Evolutionary conservation across 768 basidiomycete species (phyloP).

Genomic region (Mycena galericulata): DNA sequence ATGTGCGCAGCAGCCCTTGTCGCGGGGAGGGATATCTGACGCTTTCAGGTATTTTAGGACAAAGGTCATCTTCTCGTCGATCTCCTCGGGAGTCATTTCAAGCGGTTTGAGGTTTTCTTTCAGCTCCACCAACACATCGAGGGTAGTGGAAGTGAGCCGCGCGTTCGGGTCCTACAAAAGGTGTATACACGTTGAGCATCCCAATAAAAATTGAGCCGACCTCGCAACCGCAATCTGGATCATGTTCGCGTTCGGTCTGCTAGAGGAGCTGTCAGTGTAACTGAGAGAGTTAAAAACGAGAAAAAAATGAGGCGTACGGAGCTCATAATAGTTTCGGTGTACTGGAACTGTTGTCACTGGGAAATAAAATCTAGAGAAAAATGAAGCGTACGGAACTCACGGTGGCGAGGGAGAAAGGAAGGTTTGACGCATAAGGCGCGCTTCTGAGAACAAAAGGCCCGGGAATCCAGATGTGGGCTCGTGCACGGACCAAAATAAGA

Average conservation of each 20-base stretch:
- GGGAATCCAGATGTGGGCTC: no score
- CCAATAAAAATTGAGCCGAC: neutral
- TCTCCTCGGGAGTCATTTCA: slow-evolving; percentile 22
- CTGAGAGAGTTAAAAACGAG: neutral
- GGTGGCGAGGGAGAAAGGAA: no score
- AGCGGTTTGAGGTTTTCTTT: slow-evolving; percentile 18
- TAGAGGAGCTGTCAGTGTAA: neutral
- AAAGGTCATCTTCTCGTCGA: slow-evolving; percentile 19
- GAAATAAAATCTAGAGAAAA: no score
- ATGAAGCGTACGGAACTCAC: no score
- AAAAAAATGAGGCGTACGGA: slow-evolving; percentile 2
- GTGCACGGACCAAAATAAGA: no score
- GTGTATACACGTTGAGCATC: neutral
- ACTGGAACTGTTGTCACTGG: no score
- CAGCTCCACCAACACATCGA: slow-evolving; percentile 10
- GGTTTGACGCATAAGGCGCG: no score
- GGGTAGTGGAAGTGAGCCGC: slow-evolving; percentile 25
- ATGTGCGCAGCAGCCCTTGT: slow-evolving; percentile 28
- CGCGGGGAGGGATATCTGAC: slow-evolving; percentile 26
- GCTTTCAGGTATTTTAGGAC: slow-evolving; percentile 27
- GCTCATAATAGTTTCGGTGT: slow-evolving; percentile 19
- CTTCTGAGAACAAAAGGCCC: no score
- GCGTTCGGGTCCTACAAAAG: slow-evolving; percentile 26
- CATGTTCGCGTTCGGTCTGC: neutral
- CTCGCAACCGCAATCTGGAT: slow-evolving; percentile 24